Evolutionary conservation across 768 basidiomycete genomes (phyloP), one percentile per base, ranked within the genome.

Genomic region (Tulasnella sp.): DNA sequence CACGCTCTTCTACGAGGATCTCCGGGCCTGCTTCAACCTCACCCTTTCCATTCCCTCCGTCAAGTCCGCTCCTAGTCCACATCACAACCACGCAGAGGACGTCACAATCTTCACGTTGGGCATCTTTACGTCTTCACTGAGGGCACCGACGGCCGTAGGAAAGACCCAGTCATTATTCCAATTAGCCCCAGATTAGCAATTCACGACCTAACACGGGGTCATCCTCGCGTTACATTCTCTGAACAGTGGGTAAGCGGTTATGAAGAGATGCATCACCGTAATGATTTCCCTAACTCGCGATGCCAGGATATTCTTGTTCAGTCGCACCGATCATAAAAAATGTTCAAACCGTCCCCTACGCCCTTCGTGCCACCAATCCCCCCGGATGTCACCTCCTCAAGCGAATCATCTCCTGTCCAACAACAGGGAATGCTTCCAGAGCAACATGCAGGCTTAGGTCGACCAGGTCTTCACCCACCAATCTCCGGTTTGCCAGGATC

Each of bases 301-400:
- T 29, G 32, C 61, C 3, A 35, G 29, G 26, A 26, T 26, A 67
- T 1, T 67, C 13, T 29, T 16, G 5, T 29, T 5, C 16, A 32
- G 61, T 67, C 13, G 32, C 55, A 67, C 32, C 29, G 61, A 35
- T 29, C 61, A 35, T 32, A 26, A 23, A 32, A 67, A 57, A 77
- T 77, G 77, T 77, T 71, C 71, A 77, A 77, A 57, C 70, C 67
- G 32, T 77, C 77, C 71, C 77, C 77, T 40, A 69, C 77, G 29
- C 67, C 77, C 39, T 77, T 77, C 71, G 55, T 77, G 5, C 77
- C 77, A 18, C 77, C 77, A 39, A 70, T 77, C 15, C 77, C 77
- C 20, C 77, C 77, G 5, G 77, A 77, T 70, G 70, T 71, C 46
- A 77, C 77, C 35, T 77, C 77, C 15, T 77, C 77, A 32, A 73